Evolutionary conservation across 1,139 yeast species (phyloP).

Genomic region (Spathaspora sp.): DNA sequence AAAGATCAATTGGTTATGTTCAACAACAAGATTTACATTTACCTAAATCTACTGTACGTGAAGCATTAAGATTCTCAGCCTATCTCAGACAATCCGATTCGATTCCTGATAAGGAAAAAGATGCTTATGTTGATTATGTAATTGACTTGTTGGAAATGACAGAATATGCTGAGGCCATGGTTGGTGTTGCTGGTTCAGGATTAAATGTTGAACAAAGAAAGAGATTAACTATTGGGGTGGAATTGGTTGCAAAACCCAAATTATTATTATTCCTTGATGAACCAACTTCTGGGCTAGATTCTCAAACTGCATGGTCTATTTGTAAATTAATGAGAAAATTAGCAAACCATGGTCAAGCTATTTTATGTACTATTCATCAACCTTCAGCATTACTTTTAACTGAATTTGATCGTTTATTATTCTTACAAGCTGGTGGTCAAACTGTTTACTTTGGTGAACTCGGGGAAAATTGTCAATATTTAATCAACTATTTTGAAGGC

Average conservation of each 20-base stretch:
- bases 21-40: slow-evolving; percentile 44
- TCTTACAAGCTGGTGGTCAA: slow-evolving; percentile 49
- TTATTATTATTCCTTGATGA: slow-evolving; percentile 38
- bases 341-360: slow-evolving; percentile 46
- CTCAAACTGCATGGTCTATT: slow-evolving; percentile 47
- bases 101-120: slow-evolving; percentile 30
- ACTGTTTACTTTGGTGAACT: slow-evolving; percentile 70
- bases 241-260: slow-evolving; percentile 40
- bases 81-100: slow-evolving; percentile 35
- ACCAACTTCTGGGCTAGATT: slow-evolving; percentile 43
- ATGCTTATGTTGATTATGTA: slow-evolving; percentile 35
- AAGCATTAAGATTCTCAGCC: slow-evolving; percentile 37
- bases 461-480: slow-evolving; percentile 50
- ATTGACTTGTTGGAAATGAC: slow-evolving; percentile 37
- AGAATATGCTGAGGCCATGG: slow-evolving; percentile 36
- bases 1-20: slow-evolving; percentile 41
- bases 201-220: slow-evolving; percentile 39
- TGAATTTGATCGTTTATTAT: slow-evolving; percentile 36
- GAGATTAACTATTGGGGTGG: slow-evolving; percentile 39
- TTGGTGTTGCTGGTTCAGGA: slow-evolving; percentile 43
- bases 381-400: slow-evolving; percentile 40
- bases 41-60: slow-evolving; percentile 38
- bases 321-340: slow-evolving; percentile 42
- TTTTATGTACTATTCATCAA: slow-evolving; percentile 44
- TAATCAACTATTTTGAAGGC: slow-evolving; percentile 56